These are phyloP conservation scores for Liquidambar formosana DNA, from an alignment of 164 flowering plant genomes.

Conservation along the genomic window DNA sequence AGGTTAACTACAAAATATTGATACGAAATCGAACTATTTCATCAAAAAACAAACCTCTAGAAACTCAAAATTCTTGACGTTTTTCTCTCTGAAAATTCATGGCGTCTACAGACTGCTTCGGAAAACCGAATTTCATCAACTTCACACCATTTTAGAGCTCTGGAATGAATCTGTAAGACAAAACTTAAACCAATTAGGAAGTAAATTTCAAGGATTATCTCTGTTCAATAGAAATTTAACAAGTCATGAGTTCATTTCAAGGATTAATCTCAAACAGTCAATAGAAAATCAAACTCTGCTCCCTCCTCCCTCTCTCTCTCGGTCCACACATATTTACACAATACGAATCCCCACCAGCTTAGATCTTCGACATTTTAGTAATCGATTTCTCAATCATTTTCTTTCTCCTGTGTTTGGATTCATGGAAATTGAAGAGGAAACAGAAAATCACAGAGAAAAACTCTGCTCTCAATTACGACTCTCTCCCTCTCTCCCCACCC, in stretches of 20 bases:
- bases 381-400: conserved; percentile 1
- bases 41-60: background rate
- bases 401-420: conserved; percentile 7
- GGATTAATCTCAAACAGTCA: background rate
- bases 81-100: background rate
- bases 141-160: background rate
- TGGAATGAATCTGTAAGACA: conserved; percentile 14
- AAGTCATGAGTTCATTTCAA: background rate
- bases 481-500: conserved; percentile 5
- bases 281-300: background rate
- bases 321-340: background rate
- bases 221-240: conserved; percentile 11
- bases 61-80: background rate
- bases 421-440: conserved; percentile 9
- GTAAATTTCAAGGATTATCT: background rate
- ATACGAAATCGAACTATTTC: background rate
- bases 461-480: conserved; percentile 15
- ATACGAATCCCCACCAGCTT: background rate
- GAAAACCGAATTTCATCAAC: background rate
- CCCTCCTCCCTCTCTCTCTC: conserved; percentile 2
- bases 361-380: conserved; percentile 27
- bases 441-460: conserved; percentile 13
- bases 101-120: background rate
- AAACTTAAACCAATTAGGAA: conserved; percentile 2
- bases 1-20: background rate